Evolutionary conservation across 805 yeast genomes (phyloP).

Genomic region (Grigorovia transvaalensis): DNA sequence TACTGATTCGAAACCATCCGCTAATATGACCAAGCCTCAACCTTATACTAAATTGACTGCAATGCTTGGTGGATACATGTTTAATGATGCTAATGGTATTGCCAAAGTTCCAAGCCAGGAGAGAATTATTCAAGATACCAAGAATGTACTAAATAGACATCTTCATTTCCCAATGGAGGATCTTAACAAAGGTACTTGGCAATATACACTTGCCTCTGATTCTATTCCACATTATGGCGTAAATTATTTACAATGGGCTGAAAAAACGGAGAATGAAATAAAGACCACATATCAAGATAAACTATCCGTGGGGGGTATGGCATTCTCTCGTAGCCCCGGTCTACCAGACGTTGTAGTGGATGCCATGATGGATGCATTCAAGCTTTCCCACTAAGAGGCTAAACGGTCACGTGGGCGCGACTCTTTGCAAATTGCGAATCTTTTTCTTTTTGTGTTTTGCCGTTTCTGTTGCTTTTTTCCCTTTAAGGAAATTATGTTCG

Average conservation of each 20-base stretch:
- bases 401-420: too few relatives aligned
- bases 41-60: constrained; percentile 64
- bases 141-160: constrained; percentile 32
- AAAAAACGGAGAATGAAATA: constrained; percentile 28
- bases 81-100: constrained; percentile 25
- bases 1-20: constrained; percentile 1
- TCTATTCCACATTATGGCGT: constrained; percentile 76
- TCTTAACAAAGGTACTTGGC: constrained; percentile 23
- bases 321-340: constrained; percentile 71
- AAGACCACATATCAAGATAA: constrained; percentile 30
- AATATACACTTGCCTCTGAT: constrained; percentile 35
- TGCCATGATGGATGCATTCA: constrained; percentile 46
- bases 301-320: constrained; percentile 66
- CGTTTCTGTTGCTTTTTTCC: not conserved
- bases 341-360: constrained; percentile 78
- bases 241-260: constrained; percentile 46
- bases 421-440: not conserved
- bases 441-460: not conserved
- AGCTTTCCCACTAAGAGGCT: not conserved
- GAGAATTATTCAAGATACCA: constrained; percentile 22
- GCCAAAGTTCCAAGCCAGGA: constrained; percentile 11
- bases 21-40: constrained; percentile 3
- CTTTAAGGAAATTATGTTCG: too few relatives aligned
- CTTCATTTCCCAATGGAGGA: constrained; percentile 29
- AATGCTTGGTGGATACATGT: constrained; percentile 81